Conservation (phyloP, 192 early-diverging fungal genomes). For the Chytriomyces hyalinus region DNA sequence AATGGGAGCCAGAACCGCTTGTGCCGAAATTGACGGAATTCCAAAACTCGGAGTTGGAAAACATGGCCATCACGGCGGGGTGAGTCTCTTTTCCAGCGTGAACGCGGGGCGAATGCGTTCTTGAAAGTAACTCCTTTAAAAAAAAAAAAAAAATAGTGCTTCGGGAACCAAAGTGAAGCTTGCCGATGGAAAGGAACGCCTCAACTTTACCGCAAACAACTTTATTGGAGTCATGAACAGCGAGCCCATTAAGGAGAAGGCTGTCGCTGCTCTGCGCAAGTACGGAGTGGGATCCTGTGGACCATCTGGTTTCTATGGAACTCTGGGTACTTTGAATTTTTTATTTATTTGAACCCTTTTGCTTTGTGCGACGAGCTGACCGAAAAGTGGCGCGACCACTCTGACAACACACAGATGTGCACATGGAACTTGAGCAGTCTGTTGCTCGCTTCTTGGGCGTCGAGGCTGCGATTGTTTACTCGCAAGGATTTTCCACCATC, state of each 20-base stretch:
- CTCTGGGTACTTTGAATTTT: conserved; percentile 44
- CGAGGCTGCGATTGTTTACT: conserved; percentile 89
- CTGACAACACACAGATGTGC: conserved; percentile 71
- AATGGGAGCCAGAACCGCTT: conserved; percentile 97
- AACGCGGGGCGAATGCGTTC: neutral
- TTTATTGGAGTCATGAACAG: conserved; percentile 81
- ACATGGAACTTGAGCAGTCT: conserved; percentile 88
- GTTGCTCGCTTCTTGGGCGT: conserved; percentile 85
- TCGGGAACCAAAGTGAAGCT: conserved; percentile 69
- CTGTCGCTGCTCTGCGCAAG: conserved; percentile 81
- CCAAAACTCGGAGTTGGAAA: conserved; percentile 71
- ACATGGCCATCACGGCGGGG: conserved; percentile 75
- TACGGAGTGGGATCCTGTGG: conserved; percentile 98
- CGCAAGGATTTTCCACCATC: conserved; percentile 92
- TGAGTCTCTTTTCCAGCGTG: neutral
- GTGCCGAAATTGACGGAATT: conserved; percentile 75
- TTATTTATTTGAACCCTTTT: conserved; percentile 1
- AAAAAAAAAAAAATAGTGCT: conserved; percentile 32
- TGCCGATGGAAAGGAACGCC: conserved; percentile 63
- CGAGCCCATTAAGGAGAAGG: conserved; percentile 79
- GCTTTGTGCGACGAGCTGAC: neutral
- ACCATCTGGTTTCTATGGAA: conserved; percentile 94
- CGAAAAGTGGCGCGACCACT: neutral
- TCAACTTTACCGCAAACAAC: conserved; percentile 89
- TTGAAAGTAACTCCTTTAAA: neutral